Base-by-base conservation (phyloP, 139 green algal species). In the Marvania coccoides region DNA sequence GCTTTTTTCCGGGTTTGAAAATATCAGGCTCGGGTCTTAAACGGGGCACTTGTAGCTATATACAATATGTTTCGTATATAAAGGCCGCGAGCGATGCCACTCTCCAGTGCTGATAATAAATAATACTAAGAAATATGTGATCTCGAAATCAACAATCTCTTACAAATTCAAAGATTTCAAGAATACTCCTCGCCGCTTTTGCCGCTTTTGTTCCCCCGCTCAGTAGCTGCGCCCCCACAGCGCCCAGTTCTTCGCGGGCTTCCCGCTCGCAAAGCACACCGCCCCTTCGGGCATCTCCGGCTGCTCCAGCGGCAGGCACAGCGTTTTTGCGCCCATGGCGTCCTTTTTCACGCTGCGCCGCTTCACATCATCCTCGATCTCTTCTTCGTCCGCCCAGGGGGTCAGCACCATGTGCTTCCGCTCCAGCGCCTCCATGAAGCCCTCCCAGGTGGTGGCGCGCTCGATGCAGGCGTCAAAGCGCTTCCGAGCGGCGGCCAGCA, bases 221-320 rank as follows among this genome's bases (percentile, higher is more conserved):
- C 67, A 98, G 77, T 98, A 98, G n/a, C 79, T 91, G 6, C 93
- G 76, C 15, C 94, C 94, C 86, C 85, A 99, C 15, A 99, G 84
- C 2, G 83, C 83, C 90, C 90, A 99, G 79, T 91, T 92, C 77
- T 95, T 97, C 29, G 94, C 94, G 12, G 89, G 89, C 82, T 95
- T 95, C 67, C 91, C 94, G 2, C 70, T 87, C 2, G 82, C 78
- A 62, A 99, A 98, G 83, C 94, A 99, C 42, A 83, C 65, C 5
- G 91, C 92, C 48, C 90, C 95, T 36, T 76, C 80, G 8, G 87
- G 82, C 66, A 99, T 72, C 38, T 86, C 72, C 4, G 90, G 91
- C 63, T 77, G 69, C 54, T 93, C 83, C 58, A 98, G 91, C 6
- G 94, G 95, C 56, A 97, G 91, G 80, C 93, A 98, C 13, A 99